Conservation (phyloP, 2,329 filamentous ascomycete genomes). For the Leptographium radiaticola region DNA sequence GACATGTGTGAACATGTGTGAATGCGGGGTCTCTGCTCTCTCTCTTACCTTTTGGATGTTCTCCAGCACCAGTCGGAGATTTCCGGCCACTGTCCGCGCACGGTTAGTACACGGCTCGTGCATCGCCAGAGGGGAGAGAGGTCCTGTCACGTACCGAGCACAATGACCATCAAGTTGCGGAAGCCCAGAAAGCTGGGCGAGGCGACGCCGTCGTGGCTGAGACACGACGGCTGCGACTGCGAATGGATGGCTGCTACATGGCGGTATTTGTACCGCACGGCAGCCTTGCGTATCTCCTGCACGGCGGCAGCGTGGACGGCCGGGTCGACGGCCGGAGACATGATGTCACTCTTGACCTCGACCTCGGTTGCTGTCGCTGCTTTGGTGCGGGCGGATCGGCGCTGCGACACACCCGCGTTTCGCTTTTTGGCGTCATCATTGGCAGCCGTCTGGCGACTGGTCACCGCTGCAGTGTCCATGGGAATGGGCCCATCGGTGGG, state of each 20-base stretch:
- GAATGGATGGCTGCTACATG: conserved; percentile 85
- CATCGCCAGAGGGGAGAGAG: neutral
- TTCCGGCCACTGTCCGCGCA: conserved; percentile 70
- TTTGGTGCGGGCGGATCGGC: neutral
- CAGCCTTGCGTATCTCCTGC: conserved; percentile 20
- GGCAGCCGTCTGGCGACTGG: neutral
- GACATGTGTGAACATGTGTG: neutral
- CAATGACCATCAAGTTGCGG: conserved; percentile 89
- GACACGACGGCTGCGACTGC: conserved; percentile 56
- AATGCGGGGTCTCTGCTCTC: neutral
- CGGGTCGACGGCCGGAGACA: neutral
- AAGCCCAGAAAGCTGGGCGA: conserved; percentile 86
- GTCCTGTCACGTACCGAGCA: conserved; percentile 51
- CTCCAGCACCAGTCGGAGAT: conserved; percentile 87
- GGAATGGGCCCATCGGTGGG: conserved; percentile 6
- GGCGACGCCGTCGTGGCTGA: conserved; percentile 67
- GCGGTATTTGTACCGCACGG: conserved; percentile 59
- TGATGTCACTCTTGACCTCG: neutral
- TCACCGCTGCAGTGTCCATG: conserved; percentile 8
- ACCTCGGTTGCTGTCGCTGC: neutral
- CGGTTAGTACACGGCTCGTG: neutral
- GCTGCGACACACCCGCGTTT: neutral
- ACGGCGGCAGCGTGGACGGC: conserved; percentile 13
- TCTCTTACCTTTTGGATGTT: conserved; percentile 80
- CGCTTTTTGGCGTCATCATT: neutral